Conservation (phyloP, 148 eudicot species). For the Cornus suecica region DNA sequence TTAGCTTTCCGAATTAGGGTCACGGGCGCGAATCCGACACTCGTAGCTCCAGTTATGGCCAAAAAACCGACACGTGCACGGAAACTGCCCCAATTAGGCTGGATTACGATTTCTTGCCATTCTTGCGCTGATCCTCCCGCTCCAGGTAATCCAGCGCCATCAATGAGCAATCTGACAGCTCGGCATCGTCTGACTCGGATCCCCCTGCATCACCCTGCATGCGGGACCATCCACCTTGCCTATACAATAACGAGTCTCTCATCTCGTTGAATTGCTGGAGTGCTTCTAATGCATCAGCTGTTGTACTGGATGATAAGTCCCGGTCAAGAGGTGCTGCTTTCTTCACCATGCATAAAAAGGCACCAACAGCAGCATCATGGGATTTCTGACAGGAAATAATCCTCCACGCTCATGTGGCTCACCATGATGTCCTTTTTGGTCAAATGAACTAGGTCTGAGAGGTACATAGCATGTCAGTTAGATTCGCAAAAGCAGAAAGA, state of each 20-base stretch:
- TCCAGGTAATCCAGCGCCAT: no score
- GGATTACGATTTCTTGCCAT: no score
- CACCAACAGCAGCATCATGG: slow-evolving; percentile 53
- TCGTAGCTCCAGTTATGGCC: no score
- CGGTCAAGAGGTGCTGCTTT: slow-evolving; percentile 60
- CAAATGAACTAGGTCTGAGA: slow-evolving; percentile 21
- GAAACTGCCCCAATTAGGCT: no score
- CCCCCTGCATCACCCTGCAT: no score
- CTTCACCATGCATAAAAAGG: slow-evolving; percentile 50
- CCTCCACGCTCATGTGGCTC: slow-evolving; percentile 25
- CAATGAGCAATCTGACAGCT: no score
- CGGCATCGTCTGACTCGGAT: no score
- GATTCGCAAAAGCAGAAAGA: background rate
- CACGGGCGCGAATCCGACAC: no score
- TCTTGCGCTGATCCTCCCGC: no score
- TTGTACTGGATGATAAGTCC: slow-evolving; percentile 36
- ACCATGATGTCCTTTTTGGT: slow-evolving; percentile 35
- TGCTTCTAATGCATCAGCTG: slow-evolving; percentile 72
- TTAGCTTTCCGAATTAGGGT: no score
- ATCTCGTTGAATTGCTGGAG: slow-evolving; percentile 44
- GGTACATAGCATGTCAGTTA: slow-evolving; percentile 2
- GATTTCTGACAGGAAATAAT: slow-evolving; percentile 19
- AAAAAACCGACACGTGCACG: no score
- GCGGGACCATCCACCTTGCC: slow-evolving; percentile 32
- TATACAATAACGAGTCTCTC: slow-evolving; percentile 52